Conservation (phyloP, 306 rosid genomes). For the Luffa aegyptiaca region DNA sequence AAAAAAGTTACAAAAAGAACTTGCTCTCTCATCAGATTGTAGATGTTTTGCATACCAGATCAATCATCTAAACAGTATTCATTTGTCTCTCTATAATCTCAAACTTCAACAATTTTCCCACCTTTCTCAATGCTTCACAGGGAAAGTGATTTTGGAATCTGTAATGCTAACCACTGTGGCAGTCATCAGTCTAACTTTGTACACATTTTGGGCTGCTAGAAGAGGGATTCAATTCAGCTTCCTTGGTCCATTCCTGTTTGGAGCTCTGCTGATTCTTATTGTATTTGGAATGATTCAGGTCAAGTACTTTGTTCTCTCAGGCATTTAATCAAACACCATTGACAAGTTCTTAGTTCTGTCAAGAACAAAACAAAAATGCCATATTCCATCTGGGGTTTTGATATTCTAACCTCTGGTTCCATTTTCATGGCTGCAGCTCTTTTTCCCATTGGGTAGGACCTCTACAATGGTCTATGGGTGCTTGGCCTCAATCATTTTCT, state of each 20-base stretch:
- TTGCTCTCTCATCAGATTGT: no score
- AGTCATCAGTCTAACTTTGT: conserved; percentile 26
- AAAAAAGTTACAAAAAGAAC: no score
- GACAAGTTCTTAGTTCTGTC: not conserved
- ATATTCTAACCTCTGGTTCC: not conserved
- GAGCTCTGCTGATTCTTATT: conserved; percentile 26
- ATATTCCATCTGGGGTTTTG: not conserved
- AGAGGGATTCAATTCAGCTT: conserved; percentile 42
- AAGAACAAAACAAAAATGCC: not conserved
- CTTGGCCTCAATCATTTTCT: conserved; percentile 34
- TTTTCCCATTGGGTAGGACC: conserved; percentile 31
- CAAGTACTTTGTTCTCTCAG: conserved; percentile 7
- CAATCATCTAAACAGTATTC: not conserved
- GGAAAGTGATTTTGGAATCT: conserved; percentile 29
- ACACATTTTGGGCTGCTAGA: conserved; percentile 56
- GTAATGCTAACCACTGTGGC: conserved; percentile 35
- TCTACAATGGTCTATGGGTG: conserved; percentile 25
- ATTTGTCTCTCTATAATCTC: not conserved
- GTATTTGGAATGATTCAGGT: conserved; percentile 40
- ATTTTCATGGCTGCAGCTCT: conserved; percentile 15
- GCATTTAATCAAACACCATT: not conserved
- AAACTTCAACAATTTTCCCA: not conserved
- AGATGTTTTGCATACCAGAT: no score
- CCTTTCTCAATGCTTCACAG: conserved; percentile 14
- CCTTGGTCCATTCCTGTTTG: conserved; percentile 51